Base-by-base conservation (phyloP, 441 rosid species). In the Erodium texanum region DNA sequence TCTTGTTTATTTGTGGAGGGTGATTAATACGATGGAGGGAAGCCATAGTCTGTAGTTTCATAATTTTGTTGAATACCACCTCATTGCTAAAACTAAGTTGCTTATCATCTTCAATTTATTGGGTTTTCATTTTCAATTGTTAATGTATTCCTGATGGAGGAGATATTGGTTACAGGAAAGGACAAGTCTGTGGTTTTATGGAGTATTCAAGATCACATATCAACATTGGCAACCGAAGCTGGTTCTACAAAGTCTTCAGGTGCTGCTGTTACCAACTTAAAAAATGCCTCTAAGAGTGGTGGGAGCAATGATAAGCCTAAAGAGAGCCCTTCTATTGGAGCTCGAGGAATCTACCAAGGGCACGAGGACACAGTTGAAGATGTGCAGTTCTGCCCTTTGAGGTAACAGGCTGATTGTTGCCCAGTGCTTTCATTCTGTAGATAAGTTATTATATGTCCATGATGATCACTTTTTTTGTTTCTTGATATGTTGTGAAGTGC, bases 281-380 rank as follows among this genome's bases (percentile, higher is more conserved):
- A 87, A 74, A 89, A 82, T 62, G 70, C 65, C 64, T 68, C 79
- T 66, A 81, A 75, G 70, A 73, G 82, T 78, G 84, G 85, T 63
- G 91, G 84, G 65, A 82, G 85, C 52, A 83, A 76, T 69, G 92
- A 89, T 54, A 88, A 83, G 76, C 64, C 79, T 54, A 79, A 81
- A 61, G 92, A 82, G 34, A 78, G 93, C 67, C 95, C 97, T 70
- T 65, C 88, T 73, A 83, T 90, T 66, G 96, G 91, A 73, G 95
- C 99, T 16, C 89, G 99, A 66, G 98, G 98, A 73, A 74, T 90
- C 50, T 95, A 87, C 77, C 70, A 58, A 70, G 99, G 99, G 66
- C 99, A 95, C 73, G 91, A 84, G 59, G 99, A 95, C 75, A 95
- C 98, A 0, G 99, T 95, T 75, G 99, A 95, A 81, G 99, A 95